Evolutionary conservation across 805 yeast species (phyloP), one percentile per base, ranked within the genome.

Genomic region (Saccharomycopsis javanensis): DNA sequence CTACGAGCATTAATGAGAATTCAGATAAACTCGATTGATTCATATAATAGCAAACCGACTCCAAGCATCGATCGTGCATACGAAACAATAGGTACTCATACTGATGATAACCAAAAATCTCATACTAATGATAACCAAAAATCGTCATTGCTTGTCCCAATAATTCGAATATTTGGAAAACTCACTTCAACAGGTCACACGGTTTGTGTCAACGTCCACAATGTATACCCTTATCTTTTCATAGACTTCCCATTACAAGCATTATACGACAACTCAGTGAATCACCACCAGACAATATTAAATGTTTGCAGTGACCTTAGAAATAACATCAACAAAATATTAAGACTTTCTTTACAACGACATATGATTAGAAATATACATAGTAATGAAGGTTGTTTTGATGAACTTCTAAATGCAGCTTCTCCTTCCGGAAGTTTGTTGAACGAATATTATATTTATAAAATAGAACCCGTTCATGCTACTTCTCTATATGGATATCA

Each of bases 401-500:
- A 42, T 42, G 48, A 42, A 20, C 48, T 42, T 25, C 13, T 42
- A 42, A 18, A 42, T 15, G 48, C 48, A 20, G 15, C 48, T 11
- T 8, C 48, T 13, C 48, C 48, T 10, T 42, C 48, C 74, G 51
- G 74, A 72, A 37, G 28, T 42, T 25, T 42, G 23, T 25, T 42
- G 10, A 25, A 42, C 15, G 48, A 42, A 20, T 42, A 42, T 23
- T 84, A 73, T 64, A 71, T 86, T 46, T 83, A 89, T 0, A 77
- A 79, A 55, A 76, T 86, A 0, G 74, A 82, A 0, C 59, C 88
- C 0, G 86, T 95, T 55, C 81, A 82, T 61, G 97, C 85, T 0
- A 74, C 80, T 0, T 92, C 95, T 0, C 85, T 91, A 53, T 94
- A 94, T 67, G 98, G 98, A 0, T 92, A 78, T 67, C 81, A 81